A percentile compares a stretch with the other conserved stretches of the same genome.
These are phyloP conservation scores for Cyberlindnera veronae DNA, from an alignment of 805 yeast genomes.

Conservation along the genomic window DNA sequence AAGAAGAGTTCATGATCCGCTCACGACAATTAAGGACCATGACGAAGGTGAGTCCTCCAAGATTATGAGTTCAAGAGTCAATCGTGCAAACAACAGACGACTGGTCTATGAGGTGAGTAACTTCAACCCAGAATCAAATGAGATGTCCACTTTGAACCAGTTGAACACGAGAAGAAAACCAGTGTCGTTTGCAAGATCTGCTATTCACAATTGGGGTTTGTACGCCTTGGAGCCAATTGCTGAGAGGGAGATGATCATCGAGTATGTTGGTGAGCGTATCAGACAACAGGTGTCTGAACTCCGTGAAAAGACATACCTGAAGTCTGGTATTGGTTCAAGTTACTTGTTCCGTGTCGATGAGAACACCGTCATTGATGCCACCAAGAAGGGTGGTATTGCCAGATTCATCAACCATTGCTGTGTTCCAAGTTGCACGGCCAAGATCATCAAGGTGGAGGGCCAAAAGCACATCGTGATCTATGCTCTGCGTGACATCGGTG, in stretches of 20 bases:
- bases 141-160: constrained; percentile 78
- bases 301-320: constrained; percentile 78
- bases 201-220: constrained; percentile 97
- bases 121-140: constrained; percentile 71
- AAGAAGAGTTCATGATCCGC: constrained; percentile 60
- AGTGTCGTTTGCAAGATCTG: constrained; percentile 94
- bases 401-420: constrained; percentile 97
- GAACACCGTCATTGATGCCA: constrained; percentile 93
- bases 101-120: constrained; percentile 87
- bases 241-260: constrained; percentile 97
- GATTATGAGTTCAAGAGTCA: constrained; percentile 73
- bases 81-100: constrained; percentile 82
- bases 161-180: constrained; percentile 88
- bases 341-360: constrained; percentile 91
- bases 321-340: constrained; percentile 93
- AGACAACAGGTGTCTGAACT: constrained; percentile 93
- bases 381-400: constrained; percentile 96
- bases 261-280: constrained; percentile 93
- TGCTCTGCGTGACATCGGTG: constrained; percentile 81
- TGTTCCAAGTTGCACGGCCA: constrained; percentile 96
- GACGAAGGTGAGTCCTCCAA: constrained; percentile 45
- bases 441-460: constrained; percentile 92
- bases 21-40: constrained; percentile 68
- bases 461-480: constrained; percentile 91
- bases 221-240: constrained; percentile 94